phyloP scores from a whole-genome alignment of 2,329 filamentous ascomycete genomes.

The Pseudogymnoascus sp. region DNA sequence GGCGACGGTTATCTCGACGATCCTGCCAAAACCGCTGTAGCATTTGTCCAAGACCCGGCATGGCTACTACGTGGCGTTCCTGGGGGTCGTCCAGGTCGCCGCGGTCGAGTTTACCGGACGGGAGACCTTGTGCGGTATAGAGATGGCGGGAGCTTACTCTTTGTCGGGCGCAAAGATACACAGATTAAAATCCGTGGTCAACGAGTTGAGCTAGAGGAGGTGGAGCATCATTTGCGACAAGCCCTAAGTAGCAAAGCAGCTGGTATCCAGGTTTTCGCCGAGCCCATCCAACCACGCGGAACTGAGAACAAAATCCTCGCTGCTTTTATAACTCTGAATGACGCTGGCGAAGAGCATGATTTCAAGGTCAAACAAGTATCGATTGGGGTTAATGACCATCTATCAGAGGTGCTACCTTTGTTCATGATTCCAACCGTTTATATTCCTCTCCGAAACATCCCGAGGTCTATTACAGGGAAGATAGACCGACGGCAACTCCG shows the following conservation, averaged over 20 bases:
- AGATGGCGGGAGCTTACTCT: constrained; percentile 50
- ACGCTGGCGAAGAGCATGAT: not conserved
- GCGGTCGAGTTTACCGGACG: constrained; percentile 22
- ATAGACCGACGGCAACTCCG: constrained; percentile 25
- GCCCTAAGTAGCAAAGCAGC: not conserved
- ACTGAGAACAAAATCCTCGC: not conserved
- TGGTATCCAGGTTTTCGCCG: not conserved
- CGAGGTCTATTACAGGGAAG: constrained; percentile 25
- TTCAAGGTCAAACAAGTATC: constrained; percentile 1
- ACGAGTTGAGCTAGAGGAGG: constrained; percentile 55
- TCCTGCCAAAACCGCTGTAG: constrained; percentile 26
- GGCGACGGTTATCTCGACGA: constrained; percentile 34
- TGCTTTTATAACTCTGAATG: not conserved
- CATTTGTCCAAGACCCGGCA: constrained; percentile 29
- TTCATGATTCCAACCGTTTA: constrained; percentile 32
- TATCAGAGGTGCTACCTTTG: not conserved
- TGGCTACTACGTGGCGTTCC: constrained; percentile 17
- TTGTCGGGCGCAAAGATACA: constrained; percentile 54
- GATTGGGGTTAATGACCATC: not conserved
- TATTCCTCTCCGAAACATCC: constrained; percentile 23
- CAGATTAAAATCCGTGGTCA: constrained; percentile 60
- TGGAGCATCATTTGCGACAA: constrained; percentile 24
- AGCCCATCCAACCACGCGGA: not conserved
- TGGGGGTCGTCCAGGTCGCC: not conserved
- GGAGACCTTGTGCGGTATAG: constrained; percentile 38